Percentiles rank a stretch among this genome's conserved stretches.
phyloP scores from a whole-genome alignment of 805 yeast genomes.

The Yamadazyma takamatsuzukensis region DNA sequence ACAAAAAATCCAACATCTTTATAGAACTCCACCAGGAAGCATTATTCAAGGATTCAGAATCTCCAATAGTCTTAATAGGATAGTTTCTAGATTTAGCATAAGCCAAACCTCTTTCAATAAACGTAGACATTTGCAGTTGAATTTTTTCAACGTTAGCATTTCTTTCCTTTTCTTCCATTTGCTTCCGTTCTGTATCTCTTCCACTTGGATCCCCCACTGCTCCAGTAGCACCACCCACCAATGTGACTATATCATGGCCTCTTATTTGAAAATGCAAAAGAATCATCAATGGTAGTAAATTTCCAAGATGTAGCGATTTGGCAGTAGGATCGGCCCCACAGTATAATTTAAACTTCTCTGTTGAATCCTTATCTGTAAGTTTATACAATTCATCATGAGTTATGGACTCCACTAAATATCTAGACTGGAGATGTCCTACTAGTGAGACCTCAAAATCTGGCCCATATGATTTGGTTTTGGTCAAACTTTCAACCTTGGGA shows the following conservation, averaged over 20 bases:
- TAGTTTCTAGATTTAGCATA: slow-evolving; percentile 55
- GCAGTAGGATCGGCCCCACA: slow-evolving; percentile 99
- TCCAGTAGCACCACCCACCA: slow-evolving; percentile 96
- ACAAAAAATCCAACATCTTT: slow-evolving; percentile 72
- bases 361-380: slow-evolving; percentile 23
- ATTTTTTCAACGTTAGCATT: slow-evolving; percentile 57
- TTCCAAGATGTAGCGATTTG: slow-evolving; percentile 83
- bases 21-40: slow-evolving; percentile 82
- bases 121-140: slow-evolving; percentile 54
- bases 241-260: slow-evolving; percentile 80
- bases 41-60: slow-evolving; percentile 55
- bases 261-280: slow-evolving; percentile 77
- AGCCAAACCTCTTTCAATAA: slow-evolving; percentile 57
- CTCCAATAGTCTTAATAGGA: slow-evolving; percentile 33
- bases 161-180: slow-evolving; percentile 51
- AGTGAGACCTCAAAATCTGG: slow-evolving; percentile 27
- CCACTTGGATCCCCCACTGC: slow-evolving; percentile 97
- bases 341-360: slow-evolving; percentile 55
- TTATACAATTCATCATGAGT: slow-evolving; percentile 36
- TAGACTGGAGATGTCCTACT: slow-evolving; percentile 32
- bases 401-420: slow-evolving; percentile 36
- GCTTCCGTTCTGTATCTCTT: slow-evolving; percentile 66
- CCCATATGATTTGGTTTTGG: slow-evolving; percentile 15
- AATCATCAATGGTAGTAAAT: slow-evolving; percentile 81
- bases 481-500: slow-evolving; percentile 30